Percentiles rank a stretch among this genome's conserved stretches.
Evolutionary conservation across 164 flowering plant genomes (phyloP).

Genomic region (Aristolochia contorta): DNA sequence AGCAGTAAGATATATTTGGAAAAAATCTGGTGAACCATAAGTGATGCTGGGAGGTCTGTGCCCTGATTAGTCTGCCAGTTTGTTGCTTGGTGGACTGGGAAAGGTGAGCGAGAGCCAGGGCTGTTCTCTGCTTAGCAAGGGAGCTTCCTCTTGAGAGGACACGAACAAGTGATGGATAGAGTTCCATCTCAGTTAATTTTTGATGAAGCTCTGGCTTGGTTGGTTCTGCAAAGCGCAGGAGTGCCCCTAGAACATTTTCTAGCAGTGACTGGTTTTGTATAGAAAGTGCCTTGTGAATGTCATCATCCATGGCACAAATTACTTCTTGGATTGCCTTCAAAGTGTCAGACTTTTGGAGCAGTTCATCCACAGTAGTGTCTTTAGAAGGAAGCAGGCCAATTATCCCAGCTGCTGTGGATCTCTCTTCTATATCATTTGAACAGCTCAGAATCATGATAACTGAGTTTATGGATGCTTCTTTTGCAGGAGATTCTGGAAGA

Average conservation of each 20-base stretch:
- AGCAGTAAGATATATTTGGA: slow-evolving; percentile 13
- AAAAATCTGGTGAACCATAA: slow-evolving; percentile 2
- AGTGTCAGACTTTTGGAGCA: slow-evolving; percentile 14
- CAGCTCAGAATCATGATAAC: slow-evolving; percentile 16
- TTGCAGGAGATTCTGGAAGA: slow-evolving; percentile 15
- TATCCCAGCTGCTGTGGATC: slow-evolving; percentile 18
- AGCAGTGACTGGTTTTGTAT: slow-evolving; percentile 7
- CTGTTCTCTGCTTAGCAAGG: slow-evolving; percentile 19
- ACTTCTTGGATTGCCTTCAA: slow-evolving; percentile 20
- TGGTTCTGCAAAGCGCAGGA: slow-evolving; percentile 15
- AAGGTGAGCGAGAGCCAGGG: slow-evolving; percentile 16
- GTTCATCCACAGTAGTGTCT: slow-evolving; percentile 14
- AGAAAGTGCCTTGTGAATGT: not conserved
- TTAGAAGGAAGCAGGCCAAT: slow-evolving; percentile 15
- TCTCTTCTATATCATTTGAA: slow-evolving; percentile 11
- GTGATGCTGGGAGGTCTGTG: slow-evolving; percentile 1
- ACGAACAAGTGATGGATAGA: slow-evolving; percentile 16
- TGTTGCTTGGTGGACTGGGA: slow-evolving; percentile 9
- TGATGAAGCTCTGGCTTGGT: slow-evolving; percentile 16
- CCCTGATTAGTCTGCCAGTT: not conserved
- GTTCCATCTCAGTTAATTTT: slow-evolving; percentile 12
- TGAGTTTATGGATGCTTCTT: slow-evolving; percentile 14
- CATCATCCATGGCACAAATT: slow-evolving; percentile 9
- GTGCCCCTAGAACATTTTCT: slow-evolving; percentile 20
- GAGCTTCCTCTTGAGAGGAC: slow-evolving; percentile 20